Conservation (phyloP, 83 land plant species). For the Picea engelmannii region DNA sequence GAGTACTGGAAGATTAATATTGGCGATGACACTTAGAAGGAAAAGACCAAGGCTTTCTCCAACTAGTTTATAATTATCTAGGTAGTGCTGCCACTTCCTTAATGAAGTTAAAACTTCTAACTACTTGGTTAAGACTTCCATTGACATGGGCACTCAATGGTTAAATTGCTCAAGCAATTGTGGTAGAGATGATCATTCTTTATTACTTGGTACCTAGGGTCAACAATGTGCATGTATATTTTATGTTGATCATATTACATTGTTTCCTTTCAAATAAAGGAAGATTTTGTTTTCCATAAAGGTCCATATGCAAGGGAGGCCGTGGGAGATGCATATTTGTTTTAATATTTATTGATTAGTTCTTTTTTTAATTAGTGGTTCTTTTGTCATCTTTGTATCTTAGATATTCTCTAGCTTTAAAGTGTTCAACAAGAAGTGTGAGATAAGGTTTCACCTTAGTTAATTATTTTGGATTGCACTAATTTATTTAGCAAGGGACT, state of each 20-base stretch:
- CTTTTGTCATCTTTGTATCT: constrained; percentile 10
- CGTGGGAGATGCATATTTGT: not conserved
- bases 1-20: not conserved
- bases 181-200: constrained; percentile 10
- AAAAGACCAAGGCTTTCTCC: not conserved
- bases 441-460: constrained; percentile 2
- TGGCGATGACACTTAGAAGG: not conserved
- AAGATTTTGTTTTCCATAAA: constrained; percentile 9
- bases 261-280: constrained; percentile 13
- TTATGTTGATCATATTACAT: constrained; percentile 10
- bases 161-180: not conserved
- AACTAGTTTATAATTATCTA: constrained; percentile 6
- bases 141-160: not conserved
- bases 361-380: constrained; percentile 2
- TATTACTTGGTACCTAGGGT: constrained; percentile 13
- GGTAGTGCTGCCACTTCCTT: not conserved
- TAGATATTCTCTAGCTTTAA: constrained; percentile 3
- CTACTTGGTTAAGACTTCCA: not conserved
- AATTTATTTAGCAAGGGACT: constrained; percentile 6
- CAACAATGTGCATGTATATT: constrained; percentile 9
- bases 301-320: constrained; percentile 5
- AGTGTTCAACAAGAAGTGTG: constrained; percentile 3
- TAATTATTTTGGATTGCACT: constrained; percentile 11
- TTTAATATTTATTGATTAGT: constrained; percentile 7
- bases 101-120: not conserved